phyloP scores from a whole-genome alignment of 495 filamentous ascomycete genomes.

The Podospora australis region DNA sequence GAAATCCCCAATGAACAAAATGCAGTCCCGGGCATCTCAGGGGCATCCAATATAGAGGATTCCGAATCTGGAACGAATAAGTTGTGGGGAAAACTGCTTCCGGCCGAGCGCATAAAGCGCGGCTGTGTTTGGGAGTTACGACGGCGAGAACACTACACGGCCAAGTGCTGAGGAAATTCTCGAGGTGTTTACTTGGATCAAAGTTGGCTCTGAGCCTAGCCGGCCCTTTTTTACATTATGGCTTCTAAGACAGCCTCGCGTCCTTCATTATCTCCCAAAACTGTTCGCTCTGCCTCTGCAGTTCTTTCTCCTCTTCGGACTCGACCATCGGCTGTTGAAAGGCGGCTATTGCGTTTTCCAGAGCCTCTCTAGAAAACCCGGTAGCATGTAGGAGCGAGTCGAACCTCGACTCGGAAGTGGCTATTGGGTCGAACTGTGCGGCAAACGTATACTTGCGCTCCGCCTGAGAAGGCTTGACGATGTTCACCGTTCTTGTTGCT shows the following conservation, averaged over 20 bases:
- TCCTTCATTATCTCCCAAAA: slow-evolving; percentile 47
- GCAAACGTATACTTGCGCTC: slow-evolving; percentile 63
- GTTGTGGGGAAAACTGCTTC: too few relatives aligned
- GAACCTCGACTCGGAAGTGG: slow-evolving; percentile 30
- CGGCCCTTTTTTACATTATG: too few relatives aligned
- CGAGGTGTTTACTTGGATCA: too few relatives aligned
- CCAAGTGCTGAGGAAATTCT: too few relatives aligned
- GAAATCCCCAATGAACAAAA: too few relatives aligned
- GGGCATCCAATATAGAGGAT: too few relatives aligned
- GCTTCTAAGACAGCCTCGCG: slow-evolving; percentile 41
- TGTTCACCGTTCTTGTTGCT: slow-evolving; percentile 48
- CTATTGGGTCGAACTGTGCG: slow-evolving; percentile 50
- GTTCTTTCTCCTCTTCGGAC: slow-evolving; percentile 27
- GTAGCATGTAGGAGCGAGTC: slow-evolving; percentile 31
- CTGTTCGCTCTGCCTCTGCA: slow-evolving; percentile 45
- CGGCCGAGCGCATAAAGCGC: too few relatives aligned
- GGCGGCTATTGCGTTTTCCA: slow-evolving; percentile 22
- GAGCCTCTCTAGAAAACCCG: slow-evolving; percentile 27
- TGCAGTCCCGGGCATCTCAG: too few relatives aligned
- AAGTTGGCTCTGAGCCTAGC: too few relatives aligned
- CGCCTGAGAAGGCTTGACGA: slow-evolving; percentile 67
- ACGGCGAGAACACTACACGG: too few relatives aligned
- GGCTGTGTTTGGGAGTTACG: too few relatives aligned
- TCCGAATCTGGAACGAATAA: too few relatives aligned
- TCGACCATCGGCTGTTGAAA: slow-evolving; percentile 26